A percentile compares a stretch with the other conserved stretches of the same genome.
These are phyloP conservation scores for Arabidopsis thaliana DNA, from an alignment of 345 rosid genomes.

Conservation along the genomic window DNA sequence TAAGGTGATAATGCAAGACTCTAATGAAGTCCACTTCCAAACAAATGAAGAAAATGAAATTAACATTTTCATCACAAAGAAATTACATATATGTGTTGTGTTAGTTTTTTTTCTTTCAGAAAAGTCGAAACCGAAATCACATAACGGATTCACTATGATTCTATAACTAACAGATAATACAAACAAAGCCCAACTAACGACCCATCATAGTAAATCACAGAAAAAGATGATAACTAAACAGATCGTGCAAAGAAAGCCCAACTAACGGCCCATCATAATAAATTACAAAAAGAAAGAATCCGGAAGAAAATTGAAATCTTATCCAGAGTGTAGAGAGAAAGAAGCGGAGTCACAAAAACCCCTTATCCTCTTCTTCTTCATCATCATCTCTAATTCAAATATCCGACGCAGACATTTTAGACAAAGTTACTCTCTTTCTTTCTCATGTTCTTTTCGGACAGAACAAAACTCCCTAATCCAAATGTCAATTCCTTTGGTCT, in stretches of 20 bases:
- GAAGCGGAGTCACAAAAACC: constrained; percentile 34
- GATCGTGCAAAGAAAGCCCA: not conserved
- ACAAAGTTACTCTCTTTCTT: not conserved
- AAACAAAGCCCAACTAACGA: not conserved
- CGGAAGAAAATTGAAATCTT: constrained; percentile 29
- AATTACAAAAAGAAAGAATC: not conserved
- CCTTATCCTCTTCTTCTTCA: constrained; percentile 36
- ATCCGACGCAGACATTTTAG: not conserved
- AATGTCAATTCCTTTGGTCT: constrained; percentile 32
- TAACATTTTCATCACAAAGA: not conserved
- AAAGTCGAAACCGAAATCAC: no score
- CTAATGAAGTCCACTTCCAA: not conserved
- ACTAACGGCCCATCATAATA: not conserved
- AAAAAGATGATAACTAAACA: not conserved
- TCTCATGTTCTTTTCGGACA: constrained; percentile 27
- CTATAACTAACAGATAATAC: not conserved
- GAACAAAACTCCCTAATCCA: constrained; percentile 3
- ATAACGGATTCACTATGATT: no score
- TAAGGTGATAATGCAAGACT: not conserved
- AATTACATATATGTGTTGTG: not conserved
- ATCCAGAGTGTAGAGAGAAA: constrained; percentile 34
- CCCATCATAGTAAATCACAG: not conserved
- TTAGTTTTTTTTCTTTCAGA: no score
- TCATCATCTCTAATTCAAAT: constrained; percentile 8
- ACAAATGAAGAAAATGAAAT: not conserved